Percentiles rank a stretch among this genome's conserved stretches.
These are phyloP conservation scores for Ramalina peruviana DNA, from an alignment of 495 filamentous ascomycete genomes.

Conservation along the genomic window DNA sequence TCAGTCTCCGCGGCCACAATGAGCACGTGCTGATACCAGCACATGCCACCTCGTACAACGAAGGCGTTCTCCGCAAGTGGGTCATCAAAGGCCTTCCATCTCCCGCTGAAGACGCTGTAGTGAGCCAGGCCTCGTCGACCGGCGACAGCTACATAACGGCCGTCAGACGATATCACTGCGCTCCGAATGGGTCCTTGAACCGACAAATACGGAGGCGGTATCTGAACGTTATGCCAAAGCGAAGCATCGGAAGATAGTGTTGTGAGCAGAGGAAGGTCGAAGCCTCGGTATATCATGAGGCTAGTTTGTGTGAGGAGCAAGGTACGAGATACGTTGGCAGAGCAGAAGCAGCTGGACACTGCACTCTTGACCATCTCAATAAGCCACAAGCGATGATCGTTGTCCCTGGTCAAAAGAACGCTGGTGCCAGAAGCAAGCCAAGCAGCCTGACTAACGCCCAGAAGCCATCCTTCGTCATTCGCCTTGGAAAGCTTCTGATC, in stretches of 20 bases:
- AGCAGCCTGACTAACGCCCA: conserved; percentile 54
- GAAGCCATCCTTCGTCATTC: conserved; percentile 70
- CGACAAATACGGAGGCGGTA: conserved; percentile 70
- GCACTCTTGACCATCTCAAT: conserved; percentile 87
- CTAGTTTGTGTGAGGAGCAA: conserved; percentile 77
- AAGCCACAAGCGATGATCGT: conserved; percentile 69
- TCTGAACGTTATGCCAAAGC: conserved; percentile 82
- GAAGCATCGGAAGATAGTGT: conserved; percentile 86
- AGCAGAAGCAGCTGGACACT: conserved; percentile 76
- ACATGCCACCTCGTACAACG: conserved; percentile 88
- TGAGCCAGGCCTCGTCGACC: conserved; percentile 87
- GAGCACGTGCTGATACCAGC: conserved; percentile 93
- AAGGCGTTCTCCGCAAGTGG: conserved; percentile 75
- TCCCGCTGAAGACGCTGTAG: conserved; percentile 84
- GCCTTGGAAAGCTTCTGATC: conserved; percentile 46
- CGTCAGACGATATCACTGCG: conserved; percentile 76
- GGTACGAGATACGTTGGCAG: conserved; percentile 76
- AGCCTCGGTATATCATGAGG: conserved; percentile 82
- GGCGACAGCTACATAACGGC: conserved; percentile 87
- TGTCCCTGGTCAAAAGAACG: conserved; percentile 53
- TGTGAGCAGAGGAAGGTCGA: conserved; percentile 77
- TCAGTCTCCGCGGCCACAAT: conserved; percentile 86
- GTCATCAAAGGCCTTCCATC: conserved; percentile 91
- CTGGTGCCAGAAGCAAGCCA: conserved; percentile 86
- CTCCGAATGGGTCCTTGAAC: conserved; percentile 87